These are phyloP conservation scores for Puccinia hordei DNA, from an alignment of 1,284 basidiomycete genomes.

Conservation along the genomic window DNA sequence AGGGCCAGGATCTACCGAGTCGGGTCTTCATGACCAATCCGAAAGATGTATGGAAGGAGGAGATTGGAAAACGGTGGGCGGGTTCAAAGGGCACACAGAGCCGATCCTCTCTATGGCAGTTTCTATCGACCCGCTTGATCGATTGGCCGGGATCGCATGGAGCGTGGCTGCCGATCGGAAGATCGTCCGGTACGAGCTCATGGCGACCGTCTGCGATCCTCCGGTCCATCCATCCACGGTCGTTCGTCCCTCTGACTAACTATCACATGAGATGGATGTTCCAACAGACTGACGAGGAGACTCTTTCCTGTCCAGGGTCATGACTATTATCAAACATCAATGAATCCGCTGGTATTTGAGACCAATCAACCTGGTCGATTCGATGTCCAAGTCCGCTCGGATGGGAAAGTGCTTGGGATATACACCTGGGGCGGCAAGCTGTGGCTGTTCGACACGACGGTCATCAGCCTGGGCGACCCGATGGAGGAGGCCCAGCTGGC, in stretches of 20 bases:
- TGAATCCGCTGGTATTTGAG: conserved; percentile 5
- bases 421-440: conserved; percentile 34
- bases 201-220: neutral
- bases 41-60: neutral
- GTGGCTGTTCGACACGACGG: conserved; percentile 29
- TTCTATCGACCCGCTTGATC: conserved; percentile 16
- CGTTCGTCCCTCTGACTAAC: neutral
- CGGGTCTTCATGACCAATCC: neutral
- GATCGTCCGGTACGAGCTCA: conserved; percentile 34
- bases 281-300: neutral
- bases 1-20: neutral
- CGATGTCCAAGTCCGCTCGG: conserved; percentile 35
- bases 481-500: neutral
- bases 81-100: conserved; percentile 31
- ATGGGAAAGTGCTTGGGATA: conserved; percentile 44
- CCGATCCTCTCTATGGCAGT: conserved; percentile 23
- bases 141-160: conserved; percentile 39
- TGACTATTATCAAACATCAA: neutral
- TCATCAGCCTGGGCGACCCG: neutral
- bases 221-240: neutral
- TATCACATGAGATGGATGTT: neutral
- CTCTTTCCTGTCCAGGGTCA: neutral
- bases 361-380: conserved; percentile 38
- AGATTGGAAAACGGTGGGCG: conserved; percentile 26
- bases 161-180: conserved; percentile 38